Percentiles rank a stretch among this genome's conserved stretches.
These are phyloP conservation scores for Entrophospora sp. DNA, from an alignment of 192 early-diverging fungal genomes.

Conservation along the genomic window DNA sequence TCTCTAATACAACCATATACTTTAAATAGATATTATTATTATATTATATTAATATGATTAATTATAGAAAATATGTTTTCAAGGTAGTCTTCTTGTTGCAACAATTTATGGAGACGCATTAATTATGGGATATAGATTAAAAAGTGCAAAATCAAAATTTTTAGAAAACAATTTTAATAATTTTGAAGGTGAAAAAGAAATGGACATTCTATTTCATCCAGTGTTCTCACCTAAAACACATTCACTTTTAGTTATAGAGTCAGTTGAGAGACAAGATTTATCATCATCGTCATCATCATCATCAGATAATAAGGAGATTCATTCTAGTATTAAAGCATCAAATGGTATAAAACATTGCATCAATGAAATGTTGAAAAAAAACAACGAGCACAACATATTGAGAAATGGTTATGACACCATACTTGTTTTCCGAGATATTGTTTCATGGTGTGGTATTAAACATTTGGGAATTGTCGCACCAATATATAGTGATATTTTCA, in stretches of 20 bases:
- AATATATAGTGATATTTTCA: slow-evolving; percentile 35
- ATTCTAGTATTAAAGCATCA: slow-evolving; percentile 17
- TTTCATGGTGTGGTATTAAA: slow-evolving; percentile 32
- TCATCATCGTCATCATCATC: too few species aligned
- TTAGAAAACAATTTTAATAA: slow-evolving; percentile 6
- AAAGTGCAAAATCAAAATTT: slow-evolving; percentile 8
- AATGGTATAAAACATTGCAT: neutral
- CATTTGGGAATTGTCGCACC: slow-evolving; percentile 38
- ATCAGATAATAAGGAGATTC: neutral
- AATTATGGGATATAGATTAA: slow-evolving; percentile 32
- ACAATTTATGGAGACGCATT: slow-evolving; percentile 35
- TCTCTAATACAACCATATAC: neutral
- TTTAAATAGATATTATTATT: neutral
- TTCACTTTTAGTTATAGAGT: slow-evolving; percentile 33
- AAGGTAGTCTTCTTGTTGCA: slow-evolving; percentile 37
- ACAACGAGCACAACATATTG: neutral
- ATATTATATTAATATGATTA: too few species aligned
- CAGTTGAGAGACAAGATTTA: slow-evolving; percentile 18
- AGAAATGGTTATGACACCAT: slow-evolving; percentile 27
- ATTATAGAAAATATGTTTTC: slow-evolving; percentile 39
- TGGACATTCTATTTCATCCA: slow-evolving; percentile 26
- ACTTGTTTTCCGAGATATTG: slow-evolving; percentile 32
- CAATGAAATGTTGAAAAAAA: slow-evolving; percentile 15
- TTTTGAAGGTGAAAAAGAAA: too few species aligned
- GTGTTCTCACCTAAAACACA: slow-evolving; percentile 41